These are phyloP conservation scores for Apiotrichum veenhuisii DNA, from an alignment of 1,284 basidiomycete genomes.

Conservation along the genomic window DNA sequence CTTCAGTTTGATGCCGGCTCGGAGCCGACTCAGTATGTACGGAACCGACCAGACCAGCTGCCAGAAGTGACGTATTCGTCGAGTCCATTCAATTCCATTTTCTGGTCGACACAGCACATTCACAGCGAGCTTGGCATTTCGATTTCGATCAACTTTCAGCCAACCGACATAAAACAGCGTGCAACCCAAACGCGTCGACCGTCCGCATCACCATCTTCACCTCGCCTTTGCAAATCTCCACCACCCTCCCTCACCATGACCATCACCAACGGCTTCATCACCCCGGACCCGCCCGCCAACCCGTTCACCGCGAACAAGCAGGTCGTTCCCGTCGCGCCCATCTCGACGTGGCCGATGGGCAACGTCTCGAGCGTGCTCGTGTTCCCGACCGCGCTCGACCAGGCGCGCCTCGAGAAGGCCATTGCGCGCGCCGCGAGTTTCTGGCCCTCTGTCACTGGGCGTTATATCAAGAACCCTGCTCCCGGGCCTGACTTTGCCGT, in stretches of 20 bases:
- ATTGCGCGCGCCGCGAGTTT: constrained; percentile 15
- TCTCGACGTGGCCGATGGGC: constrained; percentile 27
- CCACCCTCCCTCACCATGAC: constrained; percentile 4
- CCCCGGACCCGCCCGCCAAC: constrained; percentile 18
- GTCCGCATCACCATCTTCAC: not conserved
- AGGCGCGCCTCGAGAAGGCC: constrained; percentile 20
- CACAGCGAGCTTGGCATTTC: too few relatives aligned
- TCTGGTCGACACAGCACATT: too few relatives aligned
- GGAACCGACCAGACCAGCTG: too few relatives aligned
- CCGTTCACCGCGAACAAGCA: constrained; percentile 14
- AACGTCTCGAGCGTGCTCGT: constrained; percentile 18
- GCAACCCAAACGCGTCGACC: too few relatives aligned
- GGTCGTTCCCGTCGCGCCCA: constrained; percentile 21
- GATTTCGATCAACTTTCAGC: too few relatives aligned
- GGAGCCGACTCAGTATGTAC: too few relatives aligned
- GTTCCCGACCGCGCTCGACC: constrained; percentile 24
- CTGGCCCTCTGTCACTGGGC: constrained; percentile 25
- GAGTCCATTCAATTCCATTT: too few relatives aligned
- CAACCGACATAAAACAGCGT: too few relatives aligned
- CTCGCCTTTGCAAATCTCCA: not conserved
- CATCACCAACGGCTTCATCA: constrained; percentile 14
- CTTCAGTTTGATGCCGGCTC: too few relatives aligned
- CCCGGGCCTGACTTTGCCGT: constrained; percentile 20
- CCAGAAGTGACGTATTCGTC: too few relatives aligned
- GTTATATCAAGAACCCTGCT: constrained; percentile 17